These are phyloP conservation scores for Hypomontagnella submonticulosa DNA, from an alignment of 495 filamentous ascomycete genomes.

Conservation along the genomic window DNA sequence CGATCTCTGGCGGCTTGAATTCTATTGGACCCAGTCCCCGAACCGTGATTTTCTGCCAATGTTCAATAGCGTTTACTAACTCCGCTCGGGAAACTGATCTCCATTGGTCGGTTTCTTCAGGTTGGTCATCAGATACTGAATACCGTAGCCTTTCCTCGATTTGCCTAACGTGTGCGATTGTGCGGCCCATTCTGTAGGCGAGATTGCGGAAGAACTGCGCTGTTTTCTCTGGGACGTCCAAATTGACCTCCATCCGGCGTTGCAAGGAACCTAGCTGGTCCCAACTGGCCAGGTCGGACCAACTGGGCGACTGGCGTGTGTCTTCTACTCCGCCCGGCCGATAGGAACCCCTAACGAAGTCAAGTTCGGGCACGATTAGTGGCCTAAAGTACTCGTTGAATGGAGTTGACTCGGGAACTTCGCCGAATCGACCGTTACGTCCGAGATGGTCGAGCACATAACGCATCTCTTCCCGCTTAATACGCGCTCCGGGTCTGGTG, in stretches of 20 bases:
- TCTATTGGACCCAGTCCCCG: conserved; percentile 37
- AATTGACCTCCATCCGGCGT: neutral
- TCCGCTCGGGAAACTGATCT: conserved; percentile 31
- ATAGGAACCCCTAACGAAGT: conserved; percentile 6
- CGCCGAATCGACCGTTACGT: neutral
- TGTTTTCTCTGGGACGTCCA: conserved; percentile 40
- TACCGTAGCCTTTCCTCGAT: conserved; percentile 38
- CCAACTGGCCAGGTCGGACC: conserved; percentile 26
- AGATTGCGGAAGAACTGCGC: conserved; percentile 47
- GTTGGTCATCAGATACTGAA: neutral
- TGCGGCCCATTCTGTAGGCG: conserved; percentile 46
- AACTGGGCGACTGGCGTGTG: conserved; percentile 22
- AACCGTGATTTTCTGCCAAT: conserved; percentile 33
- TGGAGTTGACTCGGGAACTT: neutral
- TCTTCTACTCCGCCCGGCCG: neutral
- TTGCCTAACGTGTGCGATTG: conserved; percentile 34
- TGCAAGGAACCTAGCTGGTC: neutral
- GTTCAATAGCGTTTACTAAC: conserved; percentile 12
- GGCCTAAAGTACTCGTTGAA: neutral
- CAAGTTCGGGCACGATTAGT: conserved; percentile 9
- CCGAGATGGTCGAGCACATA: conserved; percentile 28
- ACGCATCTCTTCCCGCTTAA: neutral
- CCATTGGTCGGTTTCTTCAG: conserved; percentile 22
- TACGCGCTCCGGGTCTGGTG: neutral
- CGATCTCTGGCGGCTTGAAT: conserved; percentile 31